Evolutionary conservation across 2,329 filamentous ascomycete species (phyloP).

Genomic region (Penicillium brevicompactum): DNA sequence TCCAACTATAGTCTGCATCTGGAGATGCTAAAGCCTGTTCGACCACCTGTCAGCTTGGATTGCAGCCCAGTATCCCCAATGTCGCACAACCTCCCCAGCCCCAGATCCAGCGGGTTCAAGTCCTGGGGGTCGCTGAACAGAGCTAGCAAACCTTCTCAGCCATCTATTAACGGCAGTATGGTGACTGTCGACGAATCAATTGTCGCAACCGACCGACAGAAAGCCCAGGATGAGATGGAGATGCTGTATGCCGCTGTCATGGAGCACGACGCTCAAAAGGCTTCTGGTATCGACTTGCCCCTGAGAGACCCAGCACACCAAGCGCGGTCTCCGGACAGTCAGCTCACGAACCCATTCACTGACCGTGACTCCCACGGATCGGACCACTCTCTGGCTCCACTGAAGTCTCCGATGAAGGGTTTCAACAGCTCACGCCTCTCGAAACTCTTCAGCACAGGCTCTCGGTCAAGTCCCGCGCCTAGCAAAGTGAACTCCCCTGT

Average conservation of each 20-base stretch:
- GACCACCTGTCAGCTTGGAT: slow-evolving; percentile 31
- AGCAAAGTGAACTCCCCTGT: slow-evolving; percentile 49
- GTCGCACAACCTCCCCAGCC: slow-evolving; percentile 35
- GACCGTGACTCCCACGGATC: slow-evolving; percentile 31
- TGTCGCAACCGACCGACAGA: slow-evolving; percentile 71
- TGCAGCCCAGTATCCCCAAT: slow-evolving; percentile 39
- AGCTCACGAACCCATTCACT: slow-evolving; percentile 31
- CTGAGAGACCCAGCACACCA: slow-evolving; percentile 20
- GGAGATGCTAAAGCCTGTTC: slow-evolving; percentile 57
- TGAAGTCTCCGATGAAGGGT: slow-evolving; percentile 30
- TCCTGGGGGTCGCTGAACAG: slow-evolving; percentile 40
- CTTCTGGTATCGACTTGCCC: slow-evolving; percentile 24
- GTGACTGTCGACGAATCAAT: slow-evolving; percentile 75
- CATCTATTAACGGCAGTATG: slow-evolving; percentile 62
- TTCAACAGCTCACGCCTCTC: slow-evolving; percentile 39
- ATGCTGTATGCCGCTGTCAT: slow-evolving; percentile 89
- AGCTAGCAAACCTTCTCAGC: slow-evolving; percentile 33
- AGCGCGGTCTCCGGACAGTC: slow-evolving; percentile 26
- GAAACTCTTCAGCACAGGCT: slow-evolving; percentile 44
- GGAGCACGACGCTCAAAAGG: slow-evolving; percentile 71
- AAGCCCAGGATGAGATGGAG: slow-evolving; percentile 81
- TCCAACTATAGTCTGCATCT: slow-evolving; percentile 56
- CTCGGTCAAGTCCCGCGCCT: slow-evolving; percentile 40
- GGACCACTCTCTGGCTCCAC: slow-evolving; percentile 21
- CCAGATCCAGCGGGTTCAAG: slow-evolving; percentile 39